Base-by-base conservation (phyloP, 208 protist genomes). In the Trypanosoma avium region DNA sequence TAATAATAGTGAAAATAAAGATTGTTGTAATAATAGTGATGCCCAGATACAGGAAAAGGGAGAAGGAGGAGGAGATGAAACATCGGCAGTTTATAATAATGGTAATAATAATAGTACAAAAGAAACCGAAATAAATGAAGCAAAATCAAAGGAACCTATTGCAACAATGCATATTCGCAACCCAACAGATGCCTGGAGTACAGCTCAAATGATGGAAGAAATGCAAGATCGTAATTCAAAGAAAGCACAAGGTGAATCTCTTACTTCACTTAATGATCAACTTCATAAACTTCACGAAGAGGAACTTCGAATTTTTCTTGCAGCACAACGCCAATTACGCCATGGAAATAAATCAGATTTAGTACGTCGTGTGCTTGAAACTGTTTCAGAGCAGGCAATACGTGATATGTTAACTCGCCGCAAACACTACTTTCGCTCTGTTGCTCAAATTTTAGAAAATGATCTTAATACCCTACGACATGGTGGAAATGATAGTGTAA, bases 261-360 rank as follows among this genome's bases (percentile, higher is more conserved):
- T 73, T 10, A 56, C 40, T n/a, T 61, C 75, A 7, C 81, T 95
- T 13, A 56, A 63, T 36, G 52, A 48, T 1, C 68, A 72, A 38
- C 72, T 97, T 42, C 24, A 73, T 9, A 63, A 67, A 2, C 65
- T 97, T 47, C 77, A 95, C 60, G 88, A 92, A 47, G 86, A 96
- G 73, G 90, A 97, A 72, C 77, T 97, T 33, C 86, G 86, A 29
- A 95, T 97, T 52, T 97, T 92, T 64, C 79, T 96, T 30, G 60
- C 90, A 3, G 79, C 77, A 0, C 76, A 95, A 66, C 80, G 87
- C 8, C 90, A 97, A 67, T 73, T 93, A 24, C 84, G 91, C 0
- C 88, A 94, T 61, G 91, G 91, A n/a, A 77, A 47, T 15, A 89
- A 91, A 35, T 67, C 46, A 21, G 66, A 81, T 55, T 79, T 97